phyloP scores from a whole-genome alignment of 805 yeast genomes.

The Saturnispora kantuleensis region DNA sequence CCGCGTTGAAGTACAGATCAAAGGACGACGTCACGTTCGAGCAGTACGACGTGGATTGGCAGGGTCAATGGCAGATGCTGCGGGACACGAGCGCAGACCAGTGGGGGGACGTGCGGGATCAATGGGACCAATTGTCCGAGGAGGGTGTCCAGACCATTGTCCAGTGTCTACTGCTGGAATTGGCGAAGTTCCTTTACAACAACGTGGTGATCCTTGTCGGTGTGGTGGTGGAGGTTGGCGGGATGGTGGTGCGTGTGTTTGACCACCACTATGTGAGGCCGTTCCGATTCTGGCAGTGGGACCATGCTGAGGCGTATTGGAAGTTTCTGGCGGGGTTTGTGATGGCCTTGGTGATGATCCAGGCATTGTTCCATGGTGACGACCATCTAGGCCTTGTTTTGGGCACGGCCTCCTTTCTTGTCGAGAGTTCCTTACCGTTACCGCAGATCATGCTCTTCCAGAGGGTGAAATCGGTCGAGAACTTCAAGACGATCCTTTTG shows the following conservation, averaged over 20 bases:
- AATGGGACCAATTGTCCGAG: conserved; percentile 6
- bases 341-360: conserved; percentile 12
- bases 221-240: conserved; percentile 17
- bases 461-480: conserved; percentile 59
- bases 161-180: conserved; percentile 6
- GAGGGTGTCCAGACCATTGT: background rate
- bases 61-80: conserved; percentile 23
- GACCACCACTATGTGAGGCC: conserved; percentile 64
- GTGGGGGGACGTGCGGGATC: conserved; percentile 10
- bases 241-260: conserved; percentile 45
- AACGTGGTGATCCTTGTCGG: conserved; percentile 11
- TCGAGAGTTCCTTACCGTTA: conserved; percentile 65
- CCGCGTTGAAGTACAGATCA: conserved; percentile 48
- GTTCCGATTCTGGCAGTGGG: conserved; percentile 80
- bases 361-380: conserved; percentile 17
- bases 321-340: conserved; percentile 41
- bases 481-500: conserved; percentile 66
- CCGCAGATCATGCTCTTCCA: conserved; percentile 68
- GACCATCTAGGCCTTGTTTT: conserved; percentile 23
- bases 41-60: conserved; percentile 22
- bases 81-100: conserved; percentile 14
- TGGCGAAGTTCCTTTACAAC: conserved; percentile 12
- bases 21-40: conserved; percentile 33
- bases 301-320: conserved; percentile 18
- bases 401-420: conserved; percentile 37